Conservation (phyloP, 2,329 filamentous ascomycete genomes). For the Penicillium sp. region DNA sequence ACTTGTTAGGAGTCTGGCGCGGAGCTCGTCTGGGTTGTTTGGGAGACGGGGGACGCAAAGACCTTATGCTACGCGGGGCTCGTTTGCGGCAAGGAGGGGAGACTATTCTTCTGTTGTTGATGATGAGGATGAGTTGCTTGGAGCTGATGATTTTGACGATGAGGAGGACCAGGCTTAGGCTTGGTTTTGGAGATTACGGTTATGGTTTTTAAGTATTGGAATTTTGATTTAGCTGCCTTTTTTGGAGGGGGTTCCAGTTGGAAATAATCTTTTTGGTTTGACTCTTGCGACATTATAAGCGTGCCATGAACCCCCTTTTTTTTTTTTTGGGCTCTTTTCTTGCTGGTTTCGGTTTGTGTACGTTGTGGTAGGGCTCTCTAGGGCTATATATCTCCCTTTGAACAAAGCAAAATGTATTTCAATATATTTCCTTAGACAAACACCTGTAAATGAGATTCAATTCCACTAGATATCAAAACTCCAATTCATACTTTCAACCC, state of each 20-base stretch:
- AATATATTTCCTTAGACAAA: neutral
- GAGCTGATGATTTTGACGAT: slow-evolving; percentile 82
- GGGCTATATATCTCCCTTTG: neutral
- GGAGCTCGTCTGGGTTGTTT: slow-evolving; percentile 55
- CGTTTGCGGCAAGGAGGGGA: slow-evolving; percentile 81
- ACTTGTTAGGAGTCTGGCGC: slow-evolving; percentile 69
- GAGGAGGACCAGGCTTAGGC: slow-evolving; percentile 54
- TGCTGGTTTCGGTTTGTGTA: neutral
- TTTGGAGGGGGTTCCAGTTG: neutral
- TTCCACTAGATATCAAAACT: neutral
- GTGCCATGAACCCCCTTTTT: neutral
- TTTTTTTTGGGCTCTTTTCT: neutral
- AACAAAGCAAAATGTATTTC: neutral
- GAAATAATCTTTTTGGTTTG: slow-evolving; percentile 1
- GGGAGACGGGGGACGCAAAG: slow-evolving; percentile 51
- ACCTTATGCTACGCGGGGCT: slow-evolving; percentile 82
- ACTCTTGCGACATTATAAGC: slow-evolving; percentile 24
- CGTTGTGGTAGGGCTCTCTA: neutral
- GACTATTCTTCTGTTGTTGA: slow-evolving; percentile 87
- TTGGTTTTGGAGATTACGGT: neutral
- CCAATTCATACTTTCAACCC: neutral
- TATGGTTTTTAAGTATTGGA: neutral
- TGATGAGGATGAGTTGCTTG: slow-evolving; percentile 90
- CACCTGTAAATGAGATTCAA: neutral
- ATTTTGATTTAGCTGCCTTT: neutral